These are phyloP conservation scores for Lablab purpureus DNA, from an alignment of 306 rosid genomes.

Conservation along the genomic window DNA sequence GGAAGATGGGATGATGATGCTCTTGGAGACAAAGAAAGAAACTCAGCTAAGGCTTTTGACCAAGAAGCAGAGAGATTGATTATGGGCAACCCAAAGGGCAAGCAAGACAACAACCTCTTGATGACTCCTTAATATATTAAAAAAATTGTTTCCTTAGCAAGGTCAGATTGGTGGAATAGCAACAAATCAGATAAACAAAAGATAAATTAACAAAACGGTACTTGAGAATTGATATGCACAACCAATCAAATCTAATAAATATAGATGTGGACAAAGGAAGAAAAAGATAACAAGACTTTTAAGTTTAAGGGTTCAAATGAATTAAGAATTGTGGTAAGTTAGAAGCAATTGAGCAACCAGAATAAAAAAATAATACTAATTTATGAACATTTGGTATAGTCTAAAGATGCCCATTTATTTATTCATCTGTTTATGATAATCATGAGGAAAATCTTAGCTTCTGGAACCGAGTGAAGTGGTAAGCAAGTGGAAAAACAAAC, in stretches of 20 bases:
- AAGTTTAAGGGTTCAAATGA: background rate
- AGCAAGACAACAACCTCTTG: constrained; percentile 38
- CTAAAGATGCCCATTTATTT: background rate
- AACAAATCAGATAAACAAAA: constrained; percentile 41
- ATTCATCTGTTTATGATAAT: background rate
- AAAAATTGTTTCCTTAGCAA: constrained; percentile 19
- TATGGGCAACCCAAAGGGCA: constrained; percentile 39
- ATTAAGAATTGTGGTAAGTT: constrained; percentile 5
- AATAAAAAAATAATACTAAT: constrained; percentile 1
- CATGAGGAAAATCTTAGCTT: constrained; percentile 26
- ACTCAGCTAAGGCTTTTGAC: constrained; percentile 49
- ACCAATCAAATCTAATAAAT: constrained; percentile 30
- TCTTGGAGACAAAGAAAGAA: constrained; percentile 43
- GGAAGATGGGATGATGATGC: constrained; percentile 45
- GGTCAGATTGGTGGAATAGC: constrained; percentile 60
- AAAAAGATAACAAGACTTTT: background rate
- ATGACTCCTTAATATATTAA: constrained; percentile 35
- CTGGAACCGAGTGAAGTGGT: constrained; percentile 47
- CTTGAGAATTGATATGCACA: constrained; percentile 30
- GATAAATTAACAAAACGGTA: background rate
- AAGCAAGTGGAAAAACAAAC: constrained; percentile 37
- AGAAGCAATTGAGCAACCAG: constrained; percentile 36
- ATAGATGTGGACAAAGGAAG: constrained; percentile 30
- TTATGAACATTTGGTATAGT: constrained; percentile 14
- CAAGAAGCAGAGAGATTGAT: constrained; percentile 37